Evolutionary conservation across 225 moss, liverwort and hornwort genomes (phyloP).

Genomic region (Lunularia cruciata): DNA sequence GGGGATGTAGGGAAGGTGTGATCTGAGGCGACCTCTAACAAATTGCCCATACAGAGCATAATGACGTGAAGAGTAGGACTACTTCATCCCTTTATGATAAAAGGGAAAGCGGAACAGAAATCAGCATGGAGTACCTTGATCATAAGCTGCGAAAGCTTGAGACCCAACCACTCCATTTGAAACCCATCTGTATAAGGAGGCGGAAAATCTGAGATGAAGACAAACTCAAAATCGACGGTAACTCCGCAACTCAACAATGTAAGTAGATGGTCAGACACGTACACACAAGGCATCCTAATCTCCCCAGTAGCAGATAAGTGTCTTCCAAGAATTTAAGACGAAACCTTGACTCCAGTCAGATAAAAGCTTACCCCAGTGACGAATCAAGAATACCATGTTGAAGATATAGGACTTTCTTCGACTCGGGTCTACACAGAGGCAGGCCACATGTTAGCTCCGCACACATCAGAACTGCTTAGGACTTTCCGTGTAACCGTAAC

Average conservation of each 20-base stretch:
- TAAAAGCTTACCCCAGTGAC: conserved; percentile 57
- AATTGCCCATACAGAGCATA: neutral
- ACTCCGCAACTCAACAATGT: neutral
- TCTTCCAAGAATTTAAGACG: too few species aligned
- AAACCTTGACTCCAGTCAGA: neutral
- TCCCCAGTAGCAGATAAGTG: too few species aligned
- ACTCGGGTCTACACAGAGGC: conserved; percentile 58
- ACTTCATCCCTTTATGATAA: too few species aligned
- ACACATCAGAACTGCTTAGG: too few species aligned
- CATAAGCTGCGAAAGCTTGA: conserved; percentile 91
- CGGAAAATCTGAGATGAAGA: too few species aligned
- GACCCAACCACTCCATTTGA: conserved; percentile 97
- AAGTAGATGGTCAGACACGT: too few species aligned
- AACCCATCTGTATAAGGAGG: conserved; percentile 64
- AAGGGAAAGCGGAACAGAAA: neutral
- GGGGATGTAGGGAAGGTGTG: neutral
- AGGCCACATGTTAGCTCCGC: neutral
- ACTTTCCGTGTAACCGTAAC: too few species aligned
- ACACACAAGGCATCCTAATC: neutral
- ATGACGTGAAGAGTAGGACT: too few species aligned
- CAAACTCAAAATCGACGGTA: neutral
- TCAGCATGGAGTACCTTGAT: conserved; percentile 63
- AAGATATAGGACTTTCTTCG: conserved; percentile 73
- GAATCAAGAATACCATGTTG: conserved; percentile 96
- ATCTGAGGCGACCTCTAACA: too few species aligned